Evolutionary conservation across 1,139 yeast genomes (phyloP).

Genomic region (Lizanozyma gosingica): DNA sequence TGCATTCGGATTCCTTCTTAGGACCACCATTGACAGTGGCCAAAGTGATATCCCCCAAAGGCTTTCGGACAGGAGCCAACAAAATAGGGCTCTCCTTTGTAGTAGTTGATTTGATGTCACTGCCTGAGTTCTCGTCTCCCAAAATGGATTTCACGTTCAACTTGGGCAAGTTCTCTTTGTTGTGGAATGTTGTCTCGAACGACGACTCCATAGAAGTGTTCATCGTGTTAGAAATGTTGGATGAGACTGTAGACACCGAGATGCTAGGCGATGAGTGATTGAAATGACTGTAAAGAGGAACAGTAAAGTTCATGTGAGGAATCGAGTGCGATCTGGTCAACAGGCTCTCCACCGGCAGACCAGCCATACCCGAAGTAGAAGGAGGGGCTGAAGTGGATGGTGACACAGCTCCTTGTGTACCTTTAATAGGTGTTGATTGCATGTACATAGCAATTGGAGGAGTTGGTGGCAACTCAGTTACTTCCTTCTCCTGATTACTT

Average conservation of each 20-base stretch:
- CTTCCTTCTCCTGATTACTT: constrained; percentile 29
- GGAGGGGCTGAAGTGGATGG: background rate
- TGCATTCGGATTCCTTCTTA: constrained; percentile 23
- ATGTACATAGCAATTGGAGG: constrained; percentile 10
- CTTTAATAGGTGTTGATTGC: background rate
- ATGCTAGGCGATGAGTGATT: background rate
- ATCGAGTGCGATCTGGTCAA: background rate
- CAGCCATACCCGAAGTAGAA: background rate
- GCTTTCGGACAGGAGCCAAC: constrained; percentile 2
- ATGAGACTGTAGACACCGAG: background rate
- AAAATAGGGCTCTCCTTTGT: constrained; percentile 1
- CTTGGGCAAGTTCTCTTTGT: background rate
- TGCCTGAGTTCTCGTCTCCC: background rate
- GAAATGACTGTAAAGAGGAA: background rate
- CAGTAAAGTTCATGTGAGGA: background rate
- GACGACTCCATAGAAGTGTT: background rate
- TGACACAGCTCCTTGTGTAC: no score
- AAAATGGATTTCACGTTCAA: background rate
- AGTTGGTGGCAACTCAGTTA: constrained; percentile 37
- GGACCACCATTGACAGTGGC: constrained; percentile 1
- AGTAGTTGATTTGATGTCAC: background rate
- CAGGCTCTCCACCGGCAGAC: background rate
- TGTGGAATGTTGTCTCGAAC: background rate
- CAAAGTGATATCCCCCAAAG: constrained; percentile 2
- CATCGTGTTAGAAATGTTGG: background rate